Evolutionary conservation across 306 rosid species (phyloP), one percentile per base, ranked within the genome.

Genomic region (Canavalia ensiformis): DNA sequence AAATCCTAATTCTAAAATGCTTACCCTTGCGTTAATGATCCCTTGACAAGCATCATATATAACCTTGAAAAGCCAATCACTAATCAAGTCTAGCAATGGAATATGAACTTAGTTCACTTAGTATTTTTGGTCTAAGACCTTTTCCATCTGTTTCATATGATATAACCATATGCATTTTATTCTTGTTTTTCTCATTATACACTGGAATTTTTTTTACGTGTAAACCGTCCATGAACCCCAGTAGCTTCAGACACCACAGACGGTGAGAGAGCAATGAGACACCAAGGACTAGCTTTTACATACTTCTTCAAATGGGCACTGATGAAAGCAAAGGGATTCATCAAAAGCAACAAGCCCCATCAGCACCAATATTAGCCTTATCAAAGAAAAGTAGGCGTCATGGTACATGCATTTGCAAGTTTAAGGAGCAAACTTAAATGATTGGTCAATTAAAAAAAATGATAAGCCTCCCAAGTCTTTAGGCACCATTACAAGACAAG

Each of bases 241-340:
- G 46, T 35, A 62, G 29, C 67, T 60, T 4, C 67, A 0, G 42
- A 33, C 25, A 65, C 11, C 71, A 39, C 71, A 18, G 33, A n/a
- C n/a, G 70, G n/a, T 5, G 13, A 65, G 13, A 65, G 50, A 60
- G 50, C 49, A 39, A 65, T 41, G 34, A 65, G 31, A 65, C 71
- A 34, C 46, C 28, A 35, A 63, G 50, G 49, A 39, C 33, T 18
- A 41, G 13, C 13, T 41, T 10, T 5, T 60, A 9, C 1, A 4
- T 7, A 37, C 42, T 59, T 0, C 66, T 59, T 30, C 66, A 30
- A 59, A 30, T 8, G 6, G 41, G 9, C 12, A 47, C 30, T 63
- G 11, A n/a, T 12, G 47, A 28, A 63, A 63, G 47, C 28, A 63
- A 37, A 63, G 47, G 47, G 31, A 12, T 35, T 12, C 31, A 37